Conservation (phyloP, 257 asterid species). For the Henckelia pumila region DNA sequence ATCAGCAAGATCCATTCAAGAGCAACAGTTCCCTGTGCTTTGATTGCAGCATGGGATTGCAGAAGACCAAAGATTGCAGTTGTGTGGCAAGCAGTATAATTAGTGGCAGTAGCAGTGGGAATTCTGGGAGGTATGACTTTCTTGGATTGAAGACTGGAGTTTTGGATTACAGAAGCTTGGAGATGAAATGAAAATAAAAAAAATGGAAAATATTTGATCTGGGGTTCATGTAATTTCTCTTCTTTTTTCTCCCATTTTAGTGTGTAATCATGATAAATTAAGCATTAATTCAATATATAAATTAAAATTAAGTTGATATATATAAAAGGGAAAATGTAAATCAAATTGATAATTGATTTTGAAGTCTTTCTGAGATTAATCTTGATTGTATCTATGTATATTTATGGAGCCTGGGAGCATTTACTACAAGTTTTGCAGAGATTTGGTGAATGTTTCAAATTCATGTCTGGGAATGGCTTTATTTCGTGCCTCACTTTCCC, state of each 20-base stretch:
- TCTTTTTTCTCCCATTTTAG: not conserved
- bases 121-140: conserved; percentile 46
- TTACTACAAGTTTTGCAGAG: not conserved
- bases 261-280: too few species aligned
- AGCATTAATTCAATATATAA: not conserved
- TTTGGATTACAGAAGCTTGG: conserved; percentile 56
- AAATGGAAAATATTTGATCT: not conserved
- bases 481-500: not conserved
- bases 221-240: not conserved
- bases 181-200: conserved; percentile 29
- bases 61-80: conserved; percentile 50
- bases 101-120: conserved; percentile 14
- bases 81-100: conserved; percentile 28
- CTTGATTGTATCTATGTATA: too few species aligned
- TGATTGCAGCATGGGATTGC: conserved; percentile 45
- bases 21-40: conserved; percentile 37
- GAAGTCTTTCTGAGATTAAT: conserved; percentile 20
- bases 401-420: not conserved
- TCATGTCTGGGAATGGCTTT: not conserved
- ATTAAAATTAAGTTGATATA: not conserved
- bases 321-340: conserved; percentile 23
- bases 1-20: conserved; percentile 19
- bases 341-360: conserved; percentile 24
- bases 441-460: not conserved
- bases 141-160: conserved; percentile 41